A percentile compares a stretch with the other conserved stretches of the same genome.
These are phyloP conservation scores for Stylosanthes scabra DNA, from an alignment of 331 rosid genomes.

Conservation along the genomic window DNA sequence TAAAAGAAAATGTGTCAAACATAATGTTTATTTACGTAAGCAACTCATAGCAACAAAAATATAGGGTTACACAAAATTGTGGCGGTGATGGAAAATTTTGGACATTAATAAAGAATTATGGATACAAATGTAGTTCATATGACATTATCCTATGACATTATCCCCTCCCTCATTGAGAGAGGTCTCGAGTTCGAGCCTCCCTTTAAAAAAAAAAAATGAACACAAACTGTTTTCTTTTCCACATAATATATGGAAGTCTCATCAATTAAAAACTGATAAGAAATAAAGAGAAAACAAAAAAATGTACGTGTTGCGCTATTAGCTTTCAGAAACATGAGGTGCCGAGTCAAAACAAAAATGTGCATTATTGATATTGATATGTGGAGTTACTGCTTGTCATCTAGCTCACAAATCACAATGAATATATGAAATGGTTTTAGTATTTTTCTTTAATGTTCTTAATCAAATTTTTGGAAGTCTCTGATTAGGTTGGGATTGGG, in stretches of 20 bases:
- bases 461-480: not conserved
- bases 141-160: too few species aligned
- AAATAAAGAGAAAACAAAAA: not conserved
- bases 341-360: constrained; percentile 11
- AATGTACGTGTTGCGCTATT: not conserved
- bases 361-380: not conserved
- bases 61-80: not conserved
- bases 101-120: not conserved
- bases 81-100: constrained; percentile 6
- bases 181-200: too few species aligned
- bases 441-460: not conserved
- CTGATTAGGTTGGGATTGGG: not conserved
- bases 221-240: not conserved
- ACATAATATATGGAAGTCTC: not conserved
- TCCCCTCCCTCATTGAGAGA: too few species aligned
- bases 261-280: not conserved
- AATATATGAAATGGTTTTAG: not conserved
- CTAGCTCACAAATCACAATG: not conserved
- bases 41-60: not conserved
- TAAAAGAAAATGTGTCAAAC: too few species aligned
- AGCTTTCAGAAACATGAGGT: not conserved
- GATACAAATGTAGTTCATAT: too few species aligned
- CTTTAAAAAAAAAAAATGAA: too few species aligned
- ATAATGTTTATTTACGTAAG: too few species aligned
- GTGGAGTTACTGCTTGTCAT: not conserved